Conservation (phyloP, 495 filamentous ascomycete species). For the Penicillium desertorum region DNA sequence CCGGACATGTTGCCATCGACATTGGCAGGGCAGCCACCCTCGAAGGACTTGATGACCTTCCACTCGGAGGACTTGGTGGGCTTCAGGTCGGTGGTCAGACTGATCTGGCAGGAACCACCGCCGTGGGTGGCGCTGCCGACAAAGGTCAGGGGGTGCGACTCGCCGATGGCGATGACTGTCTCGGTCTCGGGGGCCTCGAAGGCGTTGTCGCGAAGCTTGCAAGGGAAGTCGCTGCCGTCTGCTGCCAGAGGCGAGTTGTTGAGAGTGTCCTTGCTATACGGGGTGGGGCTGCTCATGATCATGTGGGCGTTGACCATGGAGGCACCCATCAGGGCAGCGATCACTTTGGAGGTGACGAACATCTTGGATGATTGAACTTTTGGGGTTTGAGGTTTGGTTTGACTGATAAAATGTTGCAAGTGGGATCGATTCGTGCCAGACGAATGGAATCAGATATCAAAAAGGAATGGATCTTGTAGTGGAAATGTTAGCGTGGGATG, state of each 20-base stretch:
- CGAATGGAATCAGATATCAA: slow-evolving; percentile 31
- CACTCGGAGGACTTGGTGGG: slow-evolving; percentile 55
- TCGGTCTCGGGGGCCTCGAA: slow-evolving; percentile 26
- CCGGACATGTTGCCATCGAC: slow-evolving; percentile 39
- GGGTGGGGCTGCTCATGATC: slow-evolving; percentile 65
- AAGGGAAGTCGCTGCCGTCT: slow-evolving; percentile 72
- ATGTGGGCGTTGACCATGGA: slow-evolving; percentile 62
- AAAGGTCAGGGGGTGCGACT: slow-evolving; percentile 31
- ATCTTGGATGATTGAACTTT: slow-evolving; percentile 28
- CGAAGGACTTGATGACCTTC: slow-evolving; percentile 80
- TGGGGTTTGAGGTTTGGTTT: slow-evolving; percentile 24
- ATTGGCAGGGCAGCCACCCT: slow-evolving; percentile 75
- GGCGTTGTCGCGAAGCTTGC: slow-evolving; percentile 53
- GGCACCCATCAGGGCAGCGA: slow-evolving; percentile 48
- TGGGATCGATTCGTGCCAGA: slow-evolving; percentile 44
- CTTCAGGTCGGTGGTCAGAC: slow-evolving; percentile 69
- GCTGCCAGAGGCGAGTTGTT: slow-evolving; percentile 61
- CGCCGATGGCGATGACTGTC: slow-evolving; percentile 37
- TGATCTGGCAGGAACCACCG: slow-evolving; percentile 86
- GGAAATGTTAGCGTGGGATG: slow-evolving; percentile 10
- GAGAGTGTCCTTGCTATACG: slow-evolving; percentile 54
- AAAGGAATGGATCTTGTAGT: slow-evolving; percentile 25
- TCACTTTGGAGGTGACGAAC: slow-evolving; percentile 37
- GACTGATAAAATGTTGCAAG: slow-evolving; percentile 20
- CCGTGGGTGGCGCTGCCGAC: slow-evolving; percentile 68